A percentile compares a stretch with the other conserved stretches of the same genome.
These are phyloP conservation scores for Geranium incanum DNA, from an alignment of 441 rosid species.

Conservation along the genomic window DNA sequence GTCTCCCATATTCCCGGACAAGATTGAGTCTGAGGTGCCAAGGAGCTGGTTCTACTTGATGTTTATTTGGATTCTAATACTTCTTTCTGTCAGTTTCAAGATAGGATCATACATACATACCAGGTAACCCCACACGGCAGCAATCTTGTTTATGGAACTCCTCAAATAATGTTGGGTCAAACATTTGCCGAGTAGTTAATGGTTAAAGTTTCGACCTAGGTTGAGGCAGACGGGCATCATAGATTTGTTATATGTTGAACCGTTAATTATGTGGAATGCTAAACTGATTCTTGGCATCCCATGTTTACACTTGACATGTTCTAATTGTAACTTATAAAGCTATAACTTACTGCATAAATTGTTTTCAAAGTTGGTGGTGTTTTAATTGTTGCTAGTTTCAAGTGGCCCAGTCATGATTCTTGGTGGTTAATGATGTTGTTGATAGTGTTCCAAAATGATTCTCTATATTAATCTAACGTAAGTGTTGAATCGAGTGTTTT, in stretches of 20 bases:
- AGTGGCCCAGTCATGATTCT: neutral
- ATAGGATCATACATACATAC: slow-evolving; percentile 46
- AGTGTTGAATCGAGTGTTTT: neutral
- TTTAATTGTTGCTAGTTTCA: neutral
- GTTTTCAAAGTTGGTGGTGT: neutral
- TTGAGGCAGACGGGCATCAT: neutral
- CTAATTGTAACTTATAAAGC: slow-evolving; percentile 7
- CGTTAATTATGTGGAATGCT: neutral
- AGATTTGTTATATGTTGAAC: slow-evolving; percentile 3
- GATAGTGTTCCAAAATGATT: neutral
- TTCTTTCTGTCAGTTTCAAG: slow-evolving; percentile 52
- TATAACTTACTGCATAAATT: neutral
- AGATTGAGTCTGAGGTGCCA: slow-evolving; percentile 38
- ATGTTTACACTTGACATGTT: neutral
- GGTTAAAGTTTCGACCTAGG: neutral
- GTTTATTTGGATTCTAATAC: slow-evolving; percentile 59
- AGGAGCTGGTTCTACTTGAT: slow-evolving; percentile 48
- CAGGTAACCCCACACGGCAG: slow-evolving; percentile 30
- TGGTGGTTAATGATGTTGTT: neutral
- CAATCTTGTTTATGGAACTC: neutral
- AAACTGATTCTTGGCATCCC: neutral
- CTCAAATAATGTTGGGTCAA: neutral
- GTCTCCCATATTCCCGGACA: slow-evolving; percentile 25
- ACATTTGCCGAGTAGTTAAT: neutral
- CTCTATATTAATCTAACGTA: neutral